Evolutionary conservation across 23 red algal species (phyloP).

Genomic region (Gracilaria caudata): DNA sequence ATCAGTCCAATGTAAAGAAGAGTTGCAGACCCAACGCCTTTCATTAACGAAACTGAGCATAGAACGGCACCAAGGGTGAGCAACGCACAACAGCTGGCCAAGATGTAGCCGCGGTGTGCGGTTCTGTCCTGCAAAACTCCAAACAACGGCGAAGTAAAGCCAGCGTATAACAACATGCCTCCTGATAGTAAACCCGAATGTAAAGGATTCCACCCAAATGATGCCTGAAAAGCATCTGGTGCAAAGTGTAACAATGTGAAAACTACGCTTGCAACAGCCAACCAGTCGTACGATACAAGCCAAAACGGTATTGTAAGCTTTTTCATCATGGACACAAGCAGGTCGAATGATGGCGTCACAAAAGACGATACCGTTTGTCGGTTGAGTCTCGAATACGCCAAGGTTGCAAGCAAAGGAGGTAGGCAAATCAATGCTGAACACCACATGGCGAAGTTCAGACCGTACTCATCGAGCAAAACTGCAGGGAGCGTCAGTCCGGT

Average conservation of each 20-base stretch:
- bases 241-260: constrained; percentile 60
- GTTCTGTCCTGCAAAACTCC: constrained; percentile 50
- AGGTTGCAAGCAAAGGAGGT: constrained; percentile 37
- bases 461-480: constrained; percentile 10
- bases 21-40: not conserved
- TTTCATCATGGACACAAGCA: constrained; percentile 1
- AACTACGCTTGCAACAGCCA: constrained; percentile 37
- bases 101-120: constrained; percentile 31
- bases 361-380: not conserved
- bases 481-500: constrained; percentile 49
- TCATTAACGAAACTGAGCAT: constrained; percentile 5
- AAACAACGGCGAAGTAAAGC: constrained; percentile 41
- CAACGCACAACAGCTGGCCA: constrained; percentile 6
- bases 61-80: constrained; percentile 24
- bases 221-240: constrained; percentile 46
- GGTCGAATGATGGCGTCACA: not conserved
- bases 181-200: constrained; percentile 29
- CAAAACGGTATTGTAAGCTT: constrained; percentile 53
- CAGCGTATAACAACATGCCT: constrained; percentile 37
- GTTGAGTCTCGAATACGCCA: constrained; percentile 16
- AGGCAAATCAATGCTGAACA: constrained; percentile 43
- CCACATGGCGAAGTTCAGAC: constrained; percentile 51
- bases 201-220: constrained; percentile 40
- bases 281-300: constrained; percentile 54
- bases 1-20: not conserved